Evolutionary conservation across 2,329 filamentous ascomycete genomes (phyloP), one percentile per base, ranked within the genome.

Genomic region (Emmonsiellopsis sp.): DNA sequence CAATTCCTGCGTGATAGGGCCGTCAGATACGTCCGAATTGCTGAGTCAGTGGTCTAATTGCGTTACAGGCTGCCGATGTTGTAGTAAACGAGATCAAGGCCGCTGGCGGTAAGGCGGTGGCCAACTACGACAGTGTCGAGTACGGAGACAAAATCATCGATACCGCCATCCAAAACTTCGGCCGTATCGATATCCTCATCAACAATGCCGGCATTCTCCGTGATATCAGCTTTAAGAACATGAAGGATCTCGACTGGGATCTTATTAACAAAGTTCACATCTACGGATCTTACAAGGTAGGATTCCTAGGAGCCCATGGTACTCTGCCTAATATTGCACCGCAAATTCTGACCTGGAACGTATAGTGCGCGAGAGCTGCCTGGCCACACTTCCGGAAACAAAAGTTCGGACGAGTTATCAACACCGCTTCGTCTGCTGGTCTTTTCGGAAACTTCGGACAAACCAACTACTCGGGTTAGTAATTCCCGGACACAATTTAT

Each of bases 321-420:
- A n/a, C n/a, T n/a, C n/a, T n/a, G n/a, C n/a, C n/a, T 13, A 38
- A 37, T 49, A 34, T 6, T n/a, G 32, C 15, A 11, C 6, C 7
- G 11, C 13, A 41, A 42, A 7, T 13, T 42, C 37, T 50, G 20
- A 50, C 20, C 3, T 20, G 11, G 16, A 9, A 16, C 10, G 13
- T 31, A 54, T 60, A 79, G 82, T 95, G 89, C 71, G 81, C 93
- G 57, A 85, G 84, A 71, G 93, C 93, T 58, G 93, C 93, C 51
- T 98, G 93, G 92, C 90, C 92, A 56, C 80, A 97, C 74, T 97
- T 98, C 81, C 83, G 92, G 67, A 97, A 97, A 78, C 93, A 98
- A 76, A 97, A 96, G 82, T 98, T 89, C 70, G 93, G 93, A 59
- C 84, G 93, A 64, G 79, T 98, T 62, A 95, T 98, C 76, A 97